Base-by-base conservation (phyloP, 129 eudicot species). In the Tagetes erecta region DNA sequence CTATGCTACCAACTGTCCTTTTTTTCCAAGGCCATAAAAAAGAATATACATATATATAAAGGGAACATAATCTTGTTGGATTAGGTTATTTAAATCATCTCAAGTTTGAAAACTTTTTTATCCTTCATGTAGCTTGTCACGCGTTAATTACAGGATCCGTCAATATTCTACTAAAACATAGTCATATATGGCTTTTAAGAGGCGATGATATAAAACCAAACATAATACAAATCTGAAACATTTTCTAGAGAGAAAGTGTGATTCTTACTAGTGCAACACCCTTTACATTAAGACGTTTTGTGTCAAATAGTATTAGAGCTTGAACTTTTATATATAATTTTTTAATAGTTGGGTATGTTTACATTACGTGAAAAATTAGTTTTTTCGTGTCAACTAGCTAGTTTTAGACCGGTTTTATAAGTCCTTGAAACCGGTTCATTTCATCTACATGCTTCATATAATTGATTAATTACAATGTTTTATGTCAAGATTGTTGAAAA, bases 1-100 rank as follows among this genome's bases (percentile, higher is more conserved):
- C 74, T 64, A 71, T 72, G 68, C 69, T 44, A 72, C 73, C 78
- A 79, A 79, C 74, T 72, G 50, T 35, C 46, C 50, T 60, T 33
- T 42, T 33, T 9, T 44, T 12, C 13, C 44, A 8, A 42, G 4
- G n/a, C 49, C 14, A 62, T 4, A 71, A 62, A 49, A 60, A 49
- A 0, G 53, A 50, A 56, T 58, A 20, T 20, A 20, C 27, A 20
- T 20, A 20, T 20, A 20, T 20, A 20, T 20, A 14, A 67, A 35
- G 2, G 45, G 62, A 58, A 20, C 14, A 39, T 20, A 44, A 55
- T 64, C 52, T 75, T 65, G 65, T 75, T 66, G 44, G 50, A 50
- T 64, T 20, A 38, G 41, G 31, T 64, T 64, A 37, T 27, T 5
- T 8, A 62, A 74, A 33, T 35, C 1, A 5, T 45, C 36, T 31